phyloP scores from a whole-genome alignment of 2,329 filamentous ascomycete genomes.

The Fusarium sp. region DNA sequence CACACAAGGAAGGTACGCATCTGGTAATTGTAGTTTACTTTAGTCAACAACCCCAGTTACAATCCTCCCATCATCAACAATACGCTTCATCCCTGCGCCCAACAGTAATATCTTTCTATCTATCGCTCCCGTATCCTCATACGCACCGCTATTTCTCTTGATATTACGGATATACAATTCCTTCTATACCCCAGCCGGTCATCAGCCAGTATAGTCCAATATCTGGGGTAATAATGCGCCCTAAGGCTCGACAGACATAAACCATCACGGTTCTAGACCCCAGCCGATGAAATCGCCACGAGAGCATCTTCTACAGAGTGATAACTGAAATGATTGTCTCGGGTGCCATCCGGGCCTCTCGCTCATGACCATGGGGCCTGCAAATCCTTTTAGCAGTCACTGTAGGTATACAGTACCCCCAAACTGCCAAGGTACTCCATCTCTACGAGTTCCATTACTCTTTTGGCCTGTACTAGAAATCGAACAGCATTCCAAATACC shows the following conservation, averaged over 20 bases:
- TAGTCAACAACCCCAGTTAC: neutral
- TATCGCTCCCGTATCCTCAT: neutral
- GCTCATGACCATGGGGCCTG: conserved; percentile 27
- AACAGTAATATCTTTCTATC: neutral
- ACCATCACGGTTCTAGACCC: conserved; percentile 27
- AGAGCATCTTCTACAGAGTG: conserved; percentile 8
- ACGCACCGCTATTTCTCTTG: neutral
- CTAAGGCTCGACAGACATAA: conserved; percentile 10
- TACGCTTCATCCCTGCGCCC: conserved; percentile 10
- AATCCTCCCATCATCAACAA: conserved; percentile 5
- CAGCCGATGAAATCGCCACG: conserved; percentile 22
- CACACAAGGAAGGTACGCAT: conserved; percentile 8
- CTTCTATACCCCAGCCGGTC: neutral
- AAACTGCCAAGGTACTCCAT: neutral
- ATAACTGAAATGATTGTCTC: conserved; percentile 22
- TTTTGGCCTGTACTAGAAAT: neutral
- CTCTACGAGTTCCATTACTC: neutral
- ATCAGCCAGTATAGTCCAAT: neutral
- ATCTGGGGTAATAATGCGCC: conserved; percentile 11
- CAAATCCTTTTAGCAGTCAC: conserved; percentile 9
- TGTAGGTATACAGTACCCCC: neutral
- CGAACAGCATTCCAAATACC: conserved; percentile 6
- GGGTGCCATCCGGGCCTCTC: conserved; percentile 36
- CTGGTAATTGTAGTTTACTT: neutral
- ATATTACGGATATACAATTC: neutral